These are phyloP conservation scores for Colletotrichum costaricense DNA, from an alignment of 2,329 filamentous ascomycete genomes.

Conservation along the genomic window DNA sequence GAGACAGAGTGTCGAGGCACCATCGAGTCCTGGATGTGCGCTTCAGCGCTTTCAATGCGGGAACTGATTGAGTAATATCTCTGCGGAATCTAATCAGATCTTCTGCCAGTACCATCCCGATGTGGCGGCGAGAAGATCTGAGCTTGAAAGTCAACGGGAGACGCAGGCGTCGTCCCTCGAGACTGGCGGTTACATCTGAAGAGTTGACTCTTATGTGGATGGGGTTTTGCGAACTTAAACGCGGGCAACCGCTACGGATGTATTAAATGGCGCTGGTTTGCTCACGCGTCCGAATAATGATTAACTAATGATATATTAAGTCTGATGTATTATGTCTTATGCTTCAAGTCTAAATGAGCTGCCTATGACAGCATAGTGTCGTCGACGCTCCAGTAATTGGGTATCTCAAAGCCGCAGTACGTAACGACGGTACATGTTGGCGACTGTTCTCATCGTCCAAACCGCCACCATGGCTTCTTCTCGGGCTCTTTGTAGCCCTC, in stretches of 20 bases:
- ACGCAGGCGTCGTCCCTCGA: not conserved
- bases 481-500: slow-evolving; percentile 66
- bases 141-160: not conserved
- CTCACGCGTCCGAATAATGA: not conserved
- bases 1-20: not conserved
- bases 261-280: not conserved
- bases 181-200: too few relatives aligned
- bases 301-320: not conserved
- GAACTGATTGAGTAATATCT: not conserved
- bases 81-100: not conserved
- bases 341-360: not conserved
- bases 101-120: not conserved
- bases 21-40: not conserved
- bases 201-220: too few relatives aligned
- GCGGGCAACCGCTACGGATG: not conserved
- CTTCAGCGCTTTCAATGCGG: not conserved
- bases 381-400: not conserved
- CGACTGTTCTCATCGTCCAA: not conserved
- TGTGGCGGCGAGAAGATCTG: not conserved
- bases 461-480: slow-evolving; percentile 36
- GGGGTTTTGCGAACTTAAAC: too few relatives aligned
- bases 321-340: too few relatives aligned
- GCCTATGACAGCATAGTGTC: too few relatives aligned
- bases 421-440: not conserved
- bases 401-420: not conserved